Evolutionary conservation across 2,329 filamentous ascomycete species (phyloP).

Genomic region (Sphaerulina vaccinii): DNA sequence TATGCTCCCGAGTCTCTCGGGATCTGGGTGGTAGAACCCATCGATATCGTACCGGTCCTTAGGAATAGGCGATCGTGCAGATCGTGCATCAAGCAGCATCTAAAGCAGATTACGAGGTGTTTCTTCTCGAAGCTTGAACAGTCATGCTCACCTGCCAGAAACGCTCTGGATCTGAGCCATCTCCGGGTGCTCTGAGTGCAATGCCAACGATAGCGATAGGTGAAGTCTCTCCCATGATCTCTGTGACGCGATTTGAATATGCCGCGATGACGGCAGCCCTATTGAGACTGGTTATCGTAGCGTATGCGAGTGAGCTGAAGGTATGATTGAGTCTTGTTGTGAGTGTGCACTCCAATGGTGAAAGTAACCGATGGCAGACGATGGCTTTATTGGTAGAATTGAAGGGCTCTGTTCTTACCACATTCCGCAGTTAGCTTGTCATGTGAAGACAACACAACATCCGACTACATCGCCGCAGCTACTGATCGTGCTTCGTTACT

Average conservation of each 20-base stretch:
- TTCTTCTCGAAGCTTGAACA: neutral
- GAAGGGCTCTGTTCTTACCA: neutral
- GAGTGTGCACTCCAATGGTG: neutral
- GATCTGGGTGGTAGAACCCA: constrained; percentile 16
- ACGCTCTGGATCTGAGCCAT: constrained; percentile 12
- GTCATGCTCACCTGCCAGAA: constrained; percentile 1
- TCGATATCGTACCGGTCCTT: constrained; percentile 15
- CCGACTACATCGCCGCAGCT: neutral
- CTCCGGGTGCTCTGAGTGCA: constrained; percentile 3
- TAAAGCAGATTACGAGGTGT: neutral
- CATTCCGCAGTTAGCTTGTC: neutral
- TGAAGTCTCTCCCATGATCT: neutral
- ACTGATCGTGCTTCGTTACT: neutral
- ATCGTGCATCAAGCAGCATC: constrained; percentile 11
- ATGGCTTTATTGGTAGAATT: neutral
- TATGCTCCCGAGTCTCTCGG: constrained; percentile 10
- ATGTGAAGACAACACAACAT: neutral
- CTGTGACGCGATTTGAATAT: neutral
- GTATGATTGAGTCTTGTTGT: neutral
- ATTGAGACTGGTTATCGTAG: neutral
- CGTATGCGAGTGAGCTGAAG: neutral
- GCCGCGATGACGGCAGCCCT: neutral
- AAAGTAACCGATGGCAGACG: neutral
- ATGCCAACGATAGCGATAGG: constrained; percentile 12
- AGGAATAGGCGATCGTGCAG: constrained; percentile 7